Evolutionary conservation across 75 land plant genomes (phyloP).

Genomic region (Cupressus sempervirens): DNA sequence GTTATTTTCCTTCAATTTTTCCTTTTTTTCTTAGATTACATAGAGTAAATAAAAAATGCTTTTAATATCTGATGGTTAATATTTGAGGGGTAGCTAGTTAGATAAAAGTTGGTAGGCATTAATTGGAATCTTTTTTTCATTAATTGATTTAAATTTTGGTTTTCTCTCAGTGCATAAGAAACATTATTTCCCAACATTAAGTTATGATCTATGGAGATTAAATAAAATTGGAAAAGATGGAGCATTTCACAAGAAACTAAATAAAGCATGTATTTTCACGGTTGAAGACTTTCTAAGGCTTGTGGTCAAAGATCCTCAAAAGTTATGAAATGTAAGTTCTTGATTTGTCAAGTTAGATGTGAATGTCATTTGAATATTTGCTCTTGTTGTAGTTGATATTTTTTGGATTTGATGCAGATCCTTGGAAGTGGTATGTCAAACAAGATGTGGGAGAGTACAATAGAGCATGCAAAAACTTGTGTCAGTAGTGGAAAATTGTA

Average conservation of each 20-base stretch:
- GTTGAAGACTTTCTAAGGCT: conserved; percentile 86
- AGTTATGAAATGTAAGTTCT: conserved; percentile 65
- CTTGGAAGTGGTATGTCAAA: conserved; percentile 97
- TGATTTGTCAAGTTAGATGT: not conserved
- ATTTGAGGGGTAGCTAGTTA: not conserved
- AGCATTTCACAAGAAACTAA: conserved; percentile 86
- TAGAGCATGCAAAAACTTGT: conserved; percentile 97
- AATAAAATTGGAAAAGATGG: conserved; percentile 99
- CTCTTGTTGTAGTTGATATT: conserved; percentile 3
- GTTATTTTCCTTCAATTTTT: conserved; percentile 10
- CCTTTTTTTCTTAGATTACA: not conserved
- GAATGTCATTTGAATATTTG: not conserved
- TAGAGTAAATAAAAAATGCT: not conserved
- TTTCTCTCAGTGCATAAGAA: conserved; percentile 87
- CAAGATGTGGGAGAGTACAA: conserved; percentile 94
- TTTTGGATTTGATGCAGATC: conserved; percentile 42
- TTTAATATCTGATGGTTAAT: not conserved
- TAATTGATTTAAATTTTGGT: not conserved
- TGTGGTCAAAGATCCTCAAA: conserved; percentile 66
- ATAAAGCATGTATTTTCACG: conserved; percentile 43
- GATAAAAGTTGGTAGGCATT: not conserved
- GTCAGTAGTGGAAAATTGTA: conserved; percentile 80
- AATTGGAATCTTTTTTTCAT: not conserved
- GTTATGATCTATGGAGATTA: conserved; percentile 93
- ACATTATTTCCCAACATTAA: conserved; percentile 87